phyloP scores from a whole-genome alignment of 139 green algal genomes.

The Dunaliella sp. region DNA sequence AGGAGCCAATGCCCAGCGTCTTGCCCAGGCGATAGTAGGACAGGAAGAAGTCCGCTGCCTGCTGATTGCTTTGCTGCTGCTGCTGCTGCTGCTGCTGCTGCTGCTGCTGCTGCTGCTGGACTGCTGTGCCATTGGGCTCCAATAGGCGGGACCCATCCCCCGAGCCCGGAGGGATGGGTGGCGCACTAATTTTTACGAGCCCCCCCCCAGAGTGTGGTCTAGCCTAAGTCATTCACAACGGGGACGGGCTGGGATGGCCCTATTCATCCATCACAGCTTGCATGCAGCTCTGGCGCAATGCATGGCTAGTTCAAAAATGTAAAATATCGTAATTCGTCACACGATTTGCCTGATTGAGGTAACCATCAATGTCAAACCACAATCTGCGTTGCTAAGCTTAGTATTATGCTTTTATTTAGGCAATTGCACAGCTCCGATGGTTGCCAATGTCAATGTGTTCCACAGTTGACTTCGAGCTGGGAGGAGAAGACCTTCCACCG shows the following conservation, averaged over 20 bases:
- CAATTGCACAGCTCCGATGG: no score
- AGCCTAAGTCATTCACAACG: neutral
- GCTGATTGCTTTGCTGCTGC: neutral
- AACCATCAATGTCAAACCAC: no score
- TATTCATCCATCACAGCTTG: neutral
- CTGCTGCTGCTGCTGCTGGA: neutral
- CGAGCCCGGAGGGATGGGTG: neutral
- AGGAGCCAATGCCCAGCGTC: slow-evolving; percentile 97
- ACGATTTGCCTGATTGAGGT: no score
- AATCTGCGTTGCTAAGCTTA: no score
- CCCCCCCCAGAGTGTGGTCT: neutral
- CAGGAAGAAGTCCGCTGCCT: slow-evolving; percentile 80
- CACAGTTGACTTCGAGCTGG: no score
- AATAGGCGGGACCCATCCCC: neutral
- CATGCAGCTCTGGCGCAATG: neutral
- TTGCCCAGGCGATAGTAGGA: slow-evolving; percentile 96
- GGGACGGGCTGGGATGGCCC: neutral
- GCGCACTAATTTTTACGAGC: neutral
- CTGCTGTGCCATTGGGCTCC: neutral
- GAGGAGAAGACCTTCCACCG: no score
- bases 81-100: neutral
- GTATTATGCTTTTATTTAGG: no score
- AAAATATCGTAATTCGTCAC: no score
- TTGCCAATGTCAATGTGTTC: no score
- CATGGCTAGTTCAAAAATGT: no score